Base-by-base conservation (phyloP, 345 rosid species). In the Geranium brycei region DNA sequence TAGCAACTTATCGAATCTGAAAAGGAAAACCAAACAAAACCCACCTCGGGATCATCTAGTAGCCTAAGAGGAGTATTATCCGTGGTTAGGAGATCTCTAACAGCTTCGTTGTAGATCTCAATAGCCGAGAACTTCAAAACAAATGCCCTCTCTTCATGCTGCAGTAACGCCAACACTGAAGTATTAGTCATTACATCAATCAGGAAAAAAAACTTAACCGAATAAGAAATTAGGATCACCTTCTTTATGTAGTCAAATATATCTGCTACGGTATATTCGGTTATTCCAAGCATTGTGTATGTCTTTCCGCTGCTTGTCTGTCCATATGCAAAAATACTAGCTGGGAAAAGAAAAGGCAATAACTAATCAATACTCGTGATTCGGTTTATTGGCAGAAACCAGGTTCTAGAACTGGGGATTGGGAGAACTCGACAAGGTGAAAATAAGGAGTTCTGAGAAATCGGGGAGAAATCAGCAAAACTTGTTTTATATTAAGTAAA, bases 261-360 rank as follows among this genome's bases (percentile, higher is more conserved):
- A 70, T 93, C 99, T 57, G 96, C 86, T 41, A 81, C 96, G 0
- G 96, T 77, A 69, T 70, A 77, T 80, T 90, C 96, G 4, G 99
- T 88, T 69, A 93, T 88, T 72, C 99, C 96, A 77, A 79, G 76
- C 97, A 93, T 93, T 19, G 99, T 93, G 77, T 92, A 87, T 16
- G 98, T 92, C 88, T 92, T 92, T 74, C 98, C 98, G 75, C 98
- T 92, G 85, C 97, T 88, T 30, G 99, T 93, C 80, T 93, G 97
- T 51, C 99, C 99, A 79, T 93, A 93, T 5, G 99, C 99, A 72
- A 93, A 93, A 35, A 93, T 83, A 72, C 89, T 90, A 53, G 99
- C 99, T 93, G 89, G 60, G 72, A 66, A 51, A 58, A 65, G 59
- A 11, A 63, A 57, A 11, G 23, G 59, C 63, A 35, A 47, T 3